Evolutionary conservation across 1,139 yeast species (phyloP).

Genomic region (Diutina rugosa): DNA sequence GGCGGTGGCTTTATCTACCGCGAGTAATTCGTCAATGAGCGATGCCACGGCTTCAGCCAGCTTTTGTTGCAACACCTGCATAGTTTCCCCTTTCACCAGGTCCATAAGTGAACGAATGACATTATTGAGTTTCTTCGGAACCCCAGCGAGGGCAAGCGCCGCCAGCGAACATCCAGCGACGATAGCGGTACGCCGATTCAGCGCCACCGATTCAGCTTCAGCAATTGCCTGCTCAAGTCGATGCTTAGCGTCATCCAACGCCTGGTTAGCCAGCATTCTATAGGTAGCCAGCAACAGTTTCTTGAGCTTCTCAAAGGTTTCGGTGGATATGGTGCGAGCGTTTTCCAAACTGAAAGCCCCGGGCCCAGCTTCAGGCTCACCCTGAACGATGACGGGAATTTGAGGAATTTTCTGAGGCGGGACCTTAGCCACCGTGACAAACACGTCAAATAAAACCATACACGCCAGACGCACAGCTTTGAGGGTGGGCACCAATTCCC

Average conservation of each 20-base stretch:
- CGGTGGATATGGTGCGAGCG: conserved; percentile 60
- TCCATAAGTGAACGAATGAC: conserved; percentile 89
- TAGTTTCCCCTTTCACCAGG: conserved; percentile 69
- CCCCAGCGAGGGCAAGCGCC: conserved; percentile 42
- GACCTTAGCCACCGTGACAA: conserved; percentile 63
- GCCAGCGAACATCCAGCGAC: conserved; percentile 71
- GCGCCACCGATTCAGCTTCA: conserved; percentile 48
- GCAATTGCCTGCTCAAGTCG: conserved; percentile 54
- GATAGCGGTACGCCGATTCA: conserved; percentile 48
- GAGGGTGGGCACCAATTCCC: conserved; percentile 80
- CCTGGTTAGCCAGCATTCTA: conserved; percentile 59
- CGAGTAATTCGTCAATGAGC: conserved; percentile 46
- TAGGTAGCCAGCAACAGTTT: conserved; percentile 57
- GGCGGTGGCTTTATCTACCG: conserved; percentile 50
- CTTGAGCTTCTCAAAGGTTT: conserved; percentile 53
- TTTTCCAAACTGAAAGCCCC: conserved; percentile 76
- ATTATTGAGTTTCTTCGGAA: conserved; percentile 84
- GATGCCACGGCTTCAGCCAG: conserved; percentile 60
- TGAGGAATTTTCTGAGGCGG: conserved; percentile 71
- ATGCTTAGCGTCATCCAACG: conserved; percentile 69
- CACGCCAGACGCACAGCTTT: conserved; percentile 83
- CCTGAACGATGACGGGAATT: conserved; percentile 81
- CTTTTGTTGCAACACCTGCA: conserved; percentile 51
- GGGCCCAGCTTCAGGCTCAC: conserved; percentile 90
- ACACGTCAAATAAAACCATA: conserved; percentile 65